Percentiles rank a stretch among this genome's conserved stretches.
Conservation (phyloP, 2,329 filamentous ascomycete genomes). For the Cyanodermella asteris region DNA sequence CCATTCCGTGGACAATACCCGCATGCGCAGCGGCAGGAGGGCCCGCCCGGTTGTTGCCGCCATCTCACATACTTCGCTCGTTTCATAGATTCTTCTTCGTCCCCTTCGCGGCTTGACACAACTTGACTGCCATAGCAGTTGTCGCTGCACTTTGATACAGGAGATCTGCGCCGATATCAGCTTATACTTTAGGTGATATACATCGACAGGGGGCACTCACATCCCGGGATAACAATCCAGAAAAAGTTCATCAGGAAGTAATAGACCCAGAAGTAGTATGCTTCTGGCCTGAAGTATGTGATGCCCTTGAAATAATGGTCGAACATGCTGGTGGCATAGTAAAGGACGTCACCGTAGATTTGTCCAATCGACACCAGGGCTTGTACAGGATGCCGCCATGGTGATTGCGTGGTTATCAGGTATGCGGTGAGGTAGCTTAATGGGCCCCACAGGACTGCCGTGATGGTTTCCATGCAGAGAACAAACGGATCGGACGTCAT, state of each 20-base stretch:
- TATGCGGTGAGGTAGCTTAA: conserved; percentile 35
- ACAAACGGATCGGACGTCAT: conserved; percentile 64
- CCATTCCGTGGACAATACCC: too few species aligned
- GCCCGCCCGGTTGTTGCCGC: too few species aligned
- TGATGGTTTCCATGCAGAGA: conserved; percentile 69
- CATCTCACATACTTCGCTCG: too few species aligned
- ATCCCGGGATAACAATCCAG: conserved; percentile 39
- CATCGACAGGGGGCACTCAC: too few species aligned
- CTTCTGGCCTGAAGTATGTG: conserved; percentile 37
- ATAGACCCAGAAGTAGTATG: conserved; percentile 44
- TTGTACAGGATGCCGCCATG: conserved; percentile 37
- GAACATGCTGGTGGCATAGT: conserved; percentile 41
- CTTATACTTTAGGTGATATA: too few species aligned
- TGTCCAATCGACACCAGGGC: conserved; percentile 39
- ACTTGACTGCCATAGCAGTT: too few species aligned
- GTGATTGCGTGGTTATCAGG: conserved; percentile 30
- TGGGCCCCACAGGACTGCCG: conserved; percentile 47
- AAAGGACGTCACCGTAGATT: conserved; percentile 41
- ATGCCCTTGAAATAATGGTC: conserved; percentile 33
- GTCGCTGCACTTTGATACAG: too few species aligned
- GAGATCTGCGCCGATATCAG: too few species aligned
- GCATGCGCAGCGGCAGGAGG: too few species aligned
- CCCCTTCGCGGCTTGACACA: too few species aligned
- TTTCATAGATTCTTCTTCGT: too few species aligned
- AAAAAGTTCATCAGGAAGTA: conserved; percentile 45